A percentile compares a stretch with the other conserved stretches of the same genome.
Evolutionary conservation across 352 stramenopile genomes (phyloP).

Genomic region (Thalassiosira livingstoniorum): DNA sequence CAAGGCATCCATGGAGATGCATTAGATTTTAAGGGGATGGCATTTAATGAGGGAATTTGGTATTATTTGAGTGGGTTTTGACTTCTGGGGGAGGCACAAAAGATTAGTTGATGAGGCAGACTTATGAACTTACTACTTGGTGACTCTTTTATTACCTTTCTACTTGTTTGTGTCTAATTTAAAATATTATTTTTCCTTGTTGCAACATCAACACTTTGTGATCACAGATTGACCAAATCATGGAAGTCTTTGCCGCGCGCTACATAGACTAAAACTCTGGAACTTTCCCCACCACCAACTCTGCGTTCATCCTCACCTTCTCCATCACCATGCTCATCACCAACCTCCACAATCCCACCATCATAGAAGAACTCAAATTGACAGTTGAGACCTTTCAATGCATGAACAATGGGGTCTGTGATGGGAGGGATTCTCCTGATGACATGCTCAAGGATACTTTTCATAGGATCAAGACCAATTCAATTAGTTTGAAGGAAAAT

Average conservation of each 20-base stretch:
- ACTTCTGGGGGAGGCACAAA: conserved; percentile 98
- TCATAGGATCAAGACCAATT: conserved; percentile 93
- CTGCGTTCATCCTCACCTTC: conserved; percentile 97
- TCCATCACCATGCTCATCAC: conserved; percentile 94
- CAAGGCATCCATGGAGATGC: conserved; percentile 96
- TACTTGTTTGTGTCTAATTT: conserved; percentile 6
- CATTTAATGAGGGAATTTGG: conserved; percentile 86
- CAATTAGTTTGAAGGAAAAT: conserved; percentile 97
- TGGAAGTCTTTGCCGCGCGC: conserved; percentile 98
- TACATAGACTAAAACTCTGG: conserved; percentile 88
- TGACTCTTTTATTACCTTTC: conserved; percentile 4
- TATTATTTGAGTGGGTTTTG: conserved; percentile 97
- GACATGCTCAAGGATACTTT: conserved; percentile 94
- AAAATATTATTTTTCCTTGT: conserved; percentile 2
- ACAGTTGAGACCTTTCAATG: conserved; percentile 94
- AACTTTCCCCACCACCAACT: conserved; percentile 93
- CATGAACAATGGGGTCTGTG: conserved; percentile 97
- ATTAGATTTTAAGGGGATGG: conserved; percentile 93
- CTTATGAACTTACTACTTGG: neutral
- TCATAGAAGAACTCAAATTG: conserved; percentile 97
- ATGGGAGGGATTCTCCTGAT: conserved; percentile 93
- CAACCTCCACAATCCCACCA: conserved; percentile 98
- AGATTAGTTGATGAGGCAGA: conserved; percentile 76
- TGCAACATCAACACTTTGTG: conserved; percentile 55
- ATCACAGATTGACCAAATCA: conserved; percentile 97